Percentiles rank a stretch among this genome's conserved stretches.
Conservation (phyloP, 169 alveolate species). For the Eimeria sp. region DNA sequence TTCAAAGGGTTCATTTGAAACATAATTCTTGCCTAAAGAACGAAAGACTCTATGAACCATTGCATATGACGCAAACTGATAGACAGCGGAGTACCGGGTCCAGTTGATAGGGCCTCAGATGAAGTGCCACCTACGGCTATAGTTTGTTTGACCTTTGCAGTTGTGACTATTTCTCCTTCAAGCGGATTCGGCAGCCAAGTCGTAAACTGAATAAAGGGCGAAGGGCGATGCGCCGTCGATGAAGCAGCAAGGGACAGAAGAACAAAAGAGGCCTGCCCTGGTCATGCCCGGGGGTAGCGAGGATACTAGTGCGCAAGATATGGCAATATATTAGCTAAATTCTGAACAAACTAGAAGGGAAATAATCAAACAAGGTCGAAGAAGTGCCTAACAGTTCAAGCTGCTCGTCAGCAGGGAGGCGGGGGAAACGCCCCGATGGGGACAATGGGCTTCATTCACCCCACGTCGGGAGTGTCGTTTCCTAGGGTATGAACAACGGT, state of each 20-base stretch:
- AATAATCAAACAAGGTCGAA: constrained; percentile 4
- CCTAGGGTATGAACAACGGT: neutral
- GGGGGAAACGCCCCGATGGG: constrained; percentile 8
- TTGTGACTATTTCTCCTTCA: neutral
- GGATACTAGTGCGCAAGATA: neutral
- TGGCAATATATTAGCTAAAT: neutral
- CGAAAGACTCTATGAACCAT: neutral
- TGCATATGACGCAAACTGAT: neutral
- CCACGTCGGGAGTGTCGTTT: neutral
- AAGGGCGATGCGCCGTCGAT: neutral
- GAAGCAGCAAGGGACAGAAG: neutral
- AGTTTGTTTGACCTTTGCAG: neutral
- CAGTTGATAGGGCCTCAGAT: neutral
- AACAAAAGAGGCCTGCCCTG: neutral
- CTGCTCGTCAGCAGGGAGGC: neutral
- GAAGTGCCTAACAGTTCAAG: neutral
- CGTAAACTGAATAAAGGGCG: neutral
- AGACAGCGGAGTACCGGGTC: neutral
- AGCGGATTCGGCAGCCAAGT: neutral
- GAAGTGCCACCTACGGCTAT: neutral
- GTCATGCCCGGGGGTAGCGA: neutral
- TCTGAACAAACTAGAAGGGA: neutral
- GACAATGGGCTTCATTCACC: neutral
- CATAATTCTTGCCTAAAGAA: neutral
- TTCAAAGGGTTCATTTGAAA: neutral